Conservation (phyloP, 2,329 filamentous ascomycete species). For the Ophiostoma himal-ulmi region DNA sequence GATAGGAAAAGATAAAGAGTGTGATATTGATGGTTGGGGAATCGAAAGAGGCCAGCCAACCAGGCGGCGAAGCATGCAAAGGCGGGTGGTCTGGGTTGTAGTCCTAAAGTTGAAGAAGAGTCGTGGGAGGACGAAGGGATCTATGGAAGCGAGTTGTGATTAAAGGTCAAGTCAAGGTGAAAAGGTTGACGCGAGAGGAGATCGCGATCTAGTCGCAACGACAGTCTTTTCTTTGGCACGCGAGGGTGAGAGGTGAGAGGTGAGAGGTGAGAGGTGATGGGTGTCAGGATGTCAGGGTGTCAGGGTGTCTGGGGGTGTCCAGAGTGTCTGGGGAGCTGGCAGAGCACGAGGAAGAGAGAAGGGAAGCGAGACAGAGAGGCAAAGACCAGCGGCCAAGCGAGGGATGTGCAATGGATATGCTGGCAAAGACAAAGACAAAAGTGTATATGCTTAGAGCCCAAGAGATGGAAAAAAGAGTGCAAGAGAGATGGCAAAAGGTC, state of each 20-base stretch:
- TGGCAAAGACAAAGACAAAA: background rate
- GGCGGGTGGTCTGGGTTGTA: conserved; percentile 27
- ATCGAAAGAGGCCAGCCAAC: conserved; percentile 15
- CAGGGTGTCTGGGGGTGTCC: background rate
- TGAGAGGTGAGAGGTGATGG: background rate
- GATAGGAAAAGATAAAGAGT: background rate
- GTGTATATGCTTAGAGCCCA: background rate
- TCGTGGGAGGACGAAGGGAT: background rate
- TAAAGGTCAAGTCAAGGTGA: background rate
- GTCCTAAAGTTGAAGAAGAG: background rate
- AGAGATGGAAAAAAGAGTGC: conserved; percentile 11
- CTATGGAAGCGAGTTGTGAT: background rate
- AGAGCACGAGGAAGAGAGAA: background rate
- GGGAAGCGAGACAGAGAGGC: background rate
- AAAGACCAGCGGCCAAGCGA: background rate
- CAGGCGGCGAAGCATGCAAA: conserved; percentile 30
- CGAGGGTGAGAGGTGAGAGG: background rate
- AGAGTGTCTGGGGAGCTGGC: background rate
- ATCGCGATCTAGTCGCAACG: background rate
- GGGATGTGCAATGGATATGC: conserved; percentile 1
- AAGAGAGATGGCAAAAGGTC: background rate
- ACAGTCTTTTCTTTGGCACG: background rate
- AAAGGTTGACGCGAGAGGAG: background rate
- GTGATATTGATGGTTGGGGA: background rate
- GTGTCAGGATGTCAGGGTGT: no score